Base-by-base conservation (phyloP, 495 filamentous ascomycete genomes). In the Podospora pseudopauciseta region DNA sequence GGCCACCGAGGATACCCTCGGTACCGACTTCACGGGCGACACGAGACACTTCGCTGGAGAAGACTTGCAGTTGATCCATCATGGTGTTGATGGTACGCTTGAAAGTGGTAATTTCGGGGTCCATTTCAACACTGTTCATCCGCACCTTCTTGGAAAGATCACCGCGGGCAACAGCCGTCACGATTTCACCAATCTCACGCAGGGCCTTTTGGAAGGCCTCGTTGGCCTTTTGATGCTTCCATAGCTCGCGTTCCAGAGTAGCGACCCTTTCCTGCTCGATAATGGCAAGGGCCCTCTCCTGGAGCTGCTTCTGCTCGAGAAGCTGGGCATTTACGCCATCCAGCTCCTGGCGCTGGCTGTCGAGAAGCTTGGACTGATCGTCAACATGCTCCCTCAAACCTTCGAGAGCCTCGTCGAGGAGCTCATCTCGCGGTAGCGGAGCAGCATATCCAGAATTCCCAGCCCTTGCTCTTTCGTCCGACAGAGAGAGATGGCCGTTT, bases 41-140 rank as follows among this genome's bases (percentile, higher is more conserved):
- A 72, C 92, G 89, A 67, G 96, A 98, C 72, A 99, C 95, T 81
- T 99, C 94, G 77, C 91, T 94, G 74, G 95, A 94, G 80, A 99
- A 99, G 64, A 95, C 91, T 77, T 97, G 94, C 65, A 99, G 85
- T 81, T 98, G 95, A 76, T 98, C 95, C 87, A 98, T 96, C 95
- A 99, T 99, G 65, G 90, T 96, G 75, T 99, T 99, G 82, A 92
- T 89, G 55, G 94, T 97, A 66, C 92, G 89, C 83, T 99, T 99
- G 86, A 99, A 99, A 4, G 91, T 94, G n/a, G 92, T 92, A 74
- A 99, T 99, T 84, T 99, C 96, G 0, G 95, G 94, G 84, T 99
- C 95, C 91, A 97, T 95, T 80, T 99, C 95, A 72, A 93, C 87
- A 7, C 91, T 91, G 76, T 98, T 94, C 72, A 99, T 95, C 60